These are phyloP conservation scores for Chlorophyllum brunneum DNA, from an alignment of 768 basidiomycete species.

Conservation along the genomic window DNA sequence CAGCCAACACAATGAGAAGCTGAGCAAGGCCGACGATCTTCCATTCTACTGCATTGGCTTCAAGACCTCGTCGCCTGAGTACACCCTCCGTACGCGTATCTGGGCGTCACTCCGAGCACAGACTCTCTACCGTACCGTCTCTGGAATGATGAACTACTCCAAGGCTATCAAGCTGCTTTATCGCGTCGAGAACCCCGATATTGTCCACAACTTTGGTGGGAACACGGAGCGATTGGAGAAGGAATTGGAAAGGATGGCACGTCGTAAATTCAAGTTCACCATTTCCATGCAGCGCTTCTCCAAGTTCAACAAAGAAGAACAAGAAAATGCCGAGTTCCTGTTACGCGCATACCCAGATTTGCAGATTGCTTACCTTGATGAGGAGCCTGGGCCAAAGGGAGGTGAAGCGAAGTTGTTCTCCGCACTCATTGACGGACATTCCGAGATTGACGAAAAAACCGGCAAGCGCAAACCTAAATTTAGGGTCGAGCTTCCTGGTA, in stretches of 20 bases:
- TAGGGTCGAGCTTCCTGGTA: slow-evolving; percentile 94
- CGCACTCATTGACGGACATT: slow-evolving; percentile 94
- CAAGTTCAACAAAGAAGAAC: slow-evolving; percentile 99
- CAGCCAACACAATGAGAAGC: slow-evolving; percentile 68
- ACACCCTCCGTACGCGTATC: slow-evolving; percentile 97
- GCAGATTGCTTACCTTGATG: slow-evolving; percentile 97
- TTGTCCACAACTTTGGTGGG: slow-evolving; percentile 93
- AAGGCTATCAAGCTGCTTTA: slow-evolving; percentile 99
- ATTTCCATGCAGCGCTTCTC: slow-evolving; percentile 99
- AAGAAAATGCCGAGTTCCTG: slow-evolving; percentile 97
- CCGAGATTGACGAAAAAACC: slow-evolving; percentile 84
- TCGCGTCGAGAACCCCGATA: slow-evolving; percentile 97
- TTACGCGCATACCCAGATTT: slow-evolving; percentile 97
- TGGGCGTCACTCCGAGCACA: slow-evolving; percentile 99
- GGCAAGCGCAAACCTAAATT: slow-evolving; percentile 96
- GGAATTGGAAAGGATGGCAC: slow-evolving; percentile 94
- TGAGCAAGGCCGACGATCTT: slow-evolving; percentile 79
- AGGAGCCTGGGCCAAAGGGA: slow-evolving; percentile 84
- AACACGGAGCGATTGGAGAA: slow-evolving; percentile 95
- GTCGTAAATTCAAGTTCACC: slow-evolving; percentile 97
- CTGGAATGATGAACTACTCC: slow-evolving; percentile 99
- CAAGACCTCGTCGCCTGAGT: slow-evolving; percentile 98
- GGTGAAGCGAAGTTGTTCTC: slow-evolving; percentile 91
- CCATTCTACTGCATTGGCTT: slow-evolving; percentile 99
- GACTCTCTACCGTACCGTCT: slow-evolving; percentile 97